A percentile compares a stretch with the other conserved stretches of the same genome.
Conservation (phyloP, 352 stramenopile genomes). For the Peronospora tabacina region DNA sequence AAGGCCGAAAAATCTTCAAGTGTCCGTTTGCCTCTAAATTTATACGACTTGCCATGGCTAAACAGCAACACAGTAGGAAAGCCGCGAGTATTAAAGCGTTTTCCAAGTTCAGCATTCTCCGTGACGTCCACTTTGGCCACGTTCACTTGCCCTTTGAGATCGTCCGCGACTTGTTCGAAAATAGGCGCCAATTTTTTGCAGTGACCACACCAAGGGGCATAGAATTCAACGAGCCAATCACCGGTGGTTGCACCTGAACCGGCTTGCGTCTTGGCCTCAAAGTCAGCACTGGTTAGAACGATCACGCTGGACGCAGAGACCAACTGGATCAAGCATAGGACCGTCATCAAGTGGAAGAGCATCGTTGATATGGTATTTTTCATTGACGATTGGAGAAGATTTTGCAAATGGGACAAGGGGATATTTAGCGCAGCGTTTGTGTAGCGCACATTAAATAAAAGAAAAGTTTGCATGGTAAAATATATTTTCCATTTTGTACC, state of each 20-base stretch:
- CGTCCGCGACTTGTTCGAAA: constrained; percentile 77
- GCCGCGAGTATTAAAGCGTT: constrained; percentile 78
- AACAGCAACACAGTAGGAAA: constrained; percentile 78
- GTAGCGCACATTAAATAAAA: neutral
- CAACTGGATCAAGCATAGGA: constrained; percentile 15
- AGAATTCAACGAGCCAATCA: constrained; percentile 87
- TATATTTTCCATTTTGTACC: too few species aligned
- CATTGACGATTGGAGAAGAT: neutral
- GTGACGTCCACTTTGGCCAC: constrained; percentile 88
- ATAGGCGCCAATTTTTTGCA: constrained; percentile 73
- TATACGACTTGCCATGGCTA: constrained; percentile 70
- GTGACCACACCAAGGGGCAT: constrained; percentile 79
- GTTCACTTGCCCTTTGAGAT: constrained; percentile 83
- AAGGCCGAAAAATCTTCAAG: constrained; percentile 54
- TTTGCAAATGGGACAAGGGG: too few species aligned
- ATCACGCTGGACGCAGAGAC: constrained; percentile 41
- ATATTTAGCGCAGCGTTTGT: neutral
- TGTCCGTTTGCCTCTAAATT: constrained; percentile 55
- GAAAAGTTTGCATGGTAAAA: neutral
- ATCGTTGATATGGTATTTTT: neutral
- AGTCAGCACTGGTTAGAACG: constrained; percentile 60
- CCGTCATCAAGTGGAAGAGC: too few species aligned
- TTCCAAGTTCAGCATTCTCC: constrained; percentile 57
- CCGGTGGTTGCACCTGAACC: constrained; percentile 86
- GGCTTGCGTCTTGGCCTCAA: constrained; percentile 88